phyloP scores from a whole-genome alignment of 1,139 yeast genomes.

The Blastobotrys arbuscula region DNA sequence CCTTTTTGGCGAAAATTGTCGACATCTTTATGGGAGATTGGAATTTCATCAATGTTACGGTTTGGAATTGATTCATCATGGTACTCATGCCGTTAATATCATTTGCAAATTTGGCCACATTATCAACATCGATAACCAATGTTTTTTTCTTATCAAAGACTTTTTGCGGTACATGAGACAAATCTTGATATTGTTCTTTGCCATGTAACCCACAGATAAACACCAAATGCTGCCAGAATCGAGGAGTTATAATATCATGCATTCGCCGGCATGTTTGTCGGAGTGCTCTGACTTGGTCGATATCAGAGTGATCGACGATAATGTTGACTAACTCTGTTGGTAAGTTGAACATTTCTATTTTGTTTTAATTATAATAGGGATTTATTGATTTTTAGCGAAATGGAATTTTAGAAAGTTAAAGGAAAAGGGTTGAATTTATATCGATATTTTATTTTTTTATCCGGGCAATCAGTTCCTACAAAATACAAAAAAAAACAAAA shows the following conservation, averaged over 20 bases:
- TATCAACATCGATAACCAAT: conserved; percentile 4
- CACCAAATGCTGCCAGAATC: conserved; percentile 9
- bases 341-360: conserved; percentile 3
- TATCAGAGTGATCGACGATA: not conserved
- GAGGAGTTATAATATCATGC: conserved; percentile 4
- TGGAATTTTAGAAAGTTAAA: not conserved
- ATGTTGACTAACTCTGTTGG: conserved; percentile 6
- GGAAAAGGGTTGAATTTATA: not conserved
- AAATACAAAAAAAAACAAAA: not conserved
- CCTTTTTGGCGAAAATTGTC: not conserved
- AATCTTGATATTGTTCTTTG: not conserved
- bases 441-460: too few species aligned
- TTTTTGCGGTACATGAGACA: not conserved
- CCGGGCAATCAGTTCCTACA: too few species aligned
- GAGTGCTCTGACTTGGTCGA: not conserved
- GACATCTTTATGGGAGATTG: not conserved
- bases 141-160: conserved; percentile 2
- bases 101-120: conserved; percentile 5
- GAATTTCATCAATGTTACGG: conserved; percentile 6
- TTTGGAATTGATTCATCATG: not conserved
- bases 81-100: not conserved
- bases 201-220: conserved; percentile 9
- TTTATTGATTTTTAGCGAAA: too few species aligned
- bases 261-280: conserved; percentile 6
- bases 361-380: not conserved